Conservation (phyloP, 257 asterid species). For the Solanum gandarillasii region DNA sequence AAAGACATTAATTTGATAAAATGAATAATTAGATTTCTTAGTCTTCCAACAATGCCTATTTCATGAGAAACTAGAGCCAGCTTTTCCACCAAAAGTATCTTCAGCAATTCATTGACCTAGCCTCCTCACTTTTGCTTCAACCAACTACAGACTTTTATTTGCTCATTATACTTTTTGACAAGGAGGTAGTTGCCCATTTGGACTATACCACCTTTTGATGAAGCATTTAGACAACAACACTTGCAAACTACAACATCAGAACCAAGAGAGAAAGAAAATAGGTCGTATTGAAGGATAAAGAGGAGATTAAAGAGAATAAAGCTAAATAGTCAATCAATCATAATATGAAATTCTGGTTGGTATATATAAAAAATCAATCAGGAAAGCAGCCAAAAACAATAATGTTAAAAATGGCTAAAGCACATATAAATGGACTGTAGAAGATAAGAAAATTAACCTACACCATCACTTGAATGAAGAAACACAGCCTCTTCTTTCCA, state of each 20-base stretch:
- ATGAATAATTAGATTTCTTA: background rate
- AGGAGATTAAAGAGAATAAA: background rate
- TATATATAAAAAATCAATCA: background rate
- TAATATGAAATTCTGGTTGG: background rate
- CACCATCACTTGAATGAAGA: slow-evolving; percentile 27
- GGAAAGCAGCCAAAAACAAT: background rate
- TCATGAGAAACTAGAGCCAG: background rate
- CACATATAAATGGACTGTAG: background rate
- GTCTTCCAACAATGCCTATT: background rate
- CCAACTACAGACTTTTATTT: background rate
- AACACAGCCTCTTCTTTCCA: slow-evolving; percentile 28
- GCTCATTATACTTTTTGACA: background rate
- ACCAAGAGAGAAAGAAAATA: background rate
- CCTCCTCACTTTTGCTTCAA: background rate
- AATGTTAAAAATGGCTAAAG: background rate
- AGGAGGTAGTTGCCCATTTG: background rate
- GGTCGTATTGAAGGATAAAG: background rate
- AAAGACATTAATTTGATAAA: background rate
- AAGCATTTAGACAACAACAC: background rate
- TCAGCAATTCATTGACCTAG: background rate
- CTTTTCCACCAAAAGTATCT: background rate
- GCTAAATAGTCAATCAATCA: background rate
- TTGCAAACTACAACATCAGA: background rate
- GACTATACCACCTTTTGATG: background rate
- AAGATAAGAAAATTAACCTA: slow-evolving; percentile 24